A percentile compares a stretch with the other conserved stretches of the same genome.
Evolutionary conservation across 352 stramenopile genomes (phyloP).

Genomic region (Elongisporangium prolatum): DNA sequence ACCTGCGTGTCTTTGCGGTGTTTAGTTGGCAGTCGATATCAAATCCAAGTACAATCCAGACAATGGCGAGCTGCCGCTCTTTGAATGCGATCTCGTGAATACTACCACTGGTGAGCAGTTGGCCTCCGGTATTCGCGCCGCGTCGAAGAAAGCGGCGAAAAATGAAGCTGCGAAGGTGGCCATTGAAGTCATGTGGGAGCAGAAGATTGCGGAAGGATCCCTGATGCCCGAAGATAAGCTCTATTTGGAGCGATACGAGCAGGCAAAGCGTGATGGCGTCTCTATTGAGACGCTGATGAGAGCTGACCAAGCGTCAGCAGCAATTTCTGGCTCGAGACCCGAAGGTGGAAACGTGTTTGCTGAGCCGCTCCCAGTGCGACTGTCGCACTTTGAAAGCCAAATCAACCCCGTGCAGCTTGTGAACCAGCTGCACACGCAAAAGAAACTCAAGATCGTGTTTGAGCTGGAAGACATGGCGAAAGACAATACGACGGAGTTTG

Average conservation of each 20-base stretch:
- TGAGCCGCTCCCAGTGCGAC: slow-evolving; percentile 11
- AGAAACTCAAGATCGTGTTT: slow-evolving; percentile 34
- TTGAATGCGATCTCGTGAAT: slow-evolving; percentile 53
- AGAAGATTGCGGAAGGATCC: slow-evolving; percentile 58
- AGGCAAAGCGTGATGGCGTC: slow-evolving; percentile 34
- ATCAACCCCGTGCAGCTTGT: slow-evolving; percentile 40
- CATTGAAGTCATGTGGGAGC: slow-evolving; percentile 72
- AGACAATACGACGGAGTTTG: slow-evolving; percentile 35
- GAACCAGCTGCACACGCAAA: slow-evolving; percentile 47
- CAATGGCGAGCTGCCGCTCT: slow-evolving; percentile 49
- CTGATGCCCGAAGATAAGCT: slow-evolving; percentile 45
- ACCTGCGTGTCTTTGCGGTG: not conserved
- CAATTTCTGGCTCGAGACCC: not conserved
- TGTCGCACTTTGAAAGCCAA: slow-evolving; percentile 42
- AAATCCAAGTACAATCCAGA: slow-evolving; percentile 36
- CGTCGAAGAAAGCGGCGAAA: slow-evolving; percentile 69
- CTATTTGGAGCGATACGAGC: slow-evolving; percentile 52
- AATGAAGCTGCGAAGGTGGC: slow-evolving; percentile 55
- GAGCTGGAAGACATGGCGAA: slow-evolving; percentile 45
- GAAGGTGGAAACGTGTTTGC: not conserved
- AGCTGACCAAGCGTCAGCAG: not conserved
- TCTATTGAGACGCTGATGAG: not conserved
- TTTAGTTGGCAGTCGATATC: slow-evolving; percentile 36
- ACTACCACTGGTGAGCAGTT: slow-evolving; percentile 29
- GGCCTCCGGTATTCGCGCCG: slow-evolving; percentile 41